A percentile compares a stretch with the other conserved stretches of the same genome.
phyloP scores from a whole-genome alignment of 257 asterid genomes.

The Rubia yunnanensis region DNA sequence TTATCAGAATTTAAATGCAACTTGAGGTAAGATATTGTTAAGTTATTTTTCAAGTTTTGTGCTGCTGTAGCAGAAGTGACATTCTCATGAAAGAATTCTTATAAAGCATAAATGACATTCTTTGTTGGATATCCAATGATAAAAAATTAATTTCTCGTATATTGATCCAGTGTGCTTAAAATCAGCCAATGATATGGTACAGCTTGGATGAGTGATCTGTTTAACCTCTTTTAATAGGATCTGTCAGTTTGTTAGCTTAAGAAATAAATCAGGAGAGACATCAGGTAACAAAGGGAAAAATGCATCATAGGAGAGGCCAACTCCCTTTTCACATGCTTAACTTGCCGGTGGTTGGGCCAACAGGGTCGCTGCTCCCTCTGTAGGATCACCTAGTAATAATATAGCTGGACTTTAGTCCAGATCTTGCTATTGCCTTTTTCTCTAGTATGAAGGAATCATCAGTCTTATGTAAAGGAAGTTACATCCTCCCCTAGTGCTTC shows the following conservation, averaged over 20 bases:
- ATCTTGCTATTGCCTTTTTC: neutral
- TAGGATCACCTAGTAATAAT: neutral
- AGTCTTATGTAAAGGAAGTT: neutral
- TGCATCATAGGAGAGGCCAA: neutral
- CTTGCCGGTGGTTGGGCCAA: neutral
- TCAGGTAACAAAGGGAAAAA: neutral
- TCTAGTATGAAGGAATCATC: neutral
- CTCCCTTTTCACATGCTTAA: neutral
- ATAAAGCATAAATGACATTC: neutral
- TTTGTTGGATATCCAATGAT: neutral
- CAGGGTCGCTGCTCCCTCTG: neutral
- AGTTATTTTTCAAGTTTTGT: neutral
- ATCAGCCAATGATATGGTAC: neutral
- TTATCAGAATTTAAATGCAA: neutral
- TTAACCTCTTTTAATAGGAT: neutral
- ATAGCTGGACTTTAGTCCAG: neutral
- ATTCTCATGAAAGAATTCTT: neutral
- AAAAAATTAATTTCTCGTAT: neutral
- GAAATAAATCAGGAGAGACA: neutral
- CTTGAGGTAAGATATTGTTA: neutral
- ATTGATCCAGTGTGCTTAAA: neutral
- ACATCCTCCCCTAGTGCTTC: too few species aligned
- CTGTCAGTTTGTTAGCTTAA: neutral
- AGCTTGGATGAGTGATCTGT: neutral
- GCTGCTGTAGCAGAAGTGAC: neutral